These are phyloP conservation scores for Vachellia collinsii DNA, from an alignment of 306 rosid species.

Conservation along the genomic window DNA sequence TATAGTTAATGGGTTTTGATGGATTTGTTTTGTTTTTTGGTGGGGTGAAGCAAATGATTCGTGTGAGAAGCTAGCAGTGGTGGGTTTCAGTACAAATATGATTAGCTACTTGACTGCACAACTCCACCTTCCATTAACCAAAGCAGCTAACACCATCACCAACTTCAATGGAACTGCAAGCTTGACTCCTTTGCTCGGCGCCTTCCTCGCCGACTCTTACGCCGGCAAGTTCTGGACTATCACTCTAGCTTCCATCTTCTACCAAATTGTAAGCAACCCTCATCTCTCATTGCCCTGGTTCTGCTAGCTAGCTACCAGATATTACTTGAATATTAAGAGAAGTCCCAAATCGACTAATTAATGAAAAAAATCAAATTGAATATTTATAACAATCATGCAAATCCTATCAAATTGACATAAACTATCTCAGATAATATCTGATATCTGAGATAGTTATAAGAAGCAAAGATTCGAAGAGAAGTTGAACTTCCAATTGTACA, in stretches of 20 bases:
- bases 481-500: no score
- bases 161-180: constrained; percentile 84
- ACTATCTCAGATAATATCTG: no score
- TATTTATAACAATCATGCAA: no score
- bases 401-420: no score
- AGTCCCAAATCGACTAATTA: no score
- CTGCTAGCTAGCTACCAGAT: no score
- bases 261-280: constrained; percentile 55
- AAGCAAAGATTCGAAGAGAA: no score
- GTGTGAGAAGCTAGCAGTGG: constrained; percentile 92
- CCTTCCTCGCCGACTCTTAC: constrained; percentile 78
- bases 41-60: constrained; percentile 70
- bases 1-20: not conserved
- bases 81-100: constrained; percentile 84
- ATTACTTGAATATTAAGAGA: no score
- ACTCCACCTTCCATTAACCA: constrained; percentile 80
- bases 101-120: constrained; percentile 82
- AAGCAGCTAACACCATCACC: constrained; percentile 87
- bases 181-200: constrained; percentile 92
- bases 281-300: no score
- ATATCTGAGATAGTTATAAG: no score
- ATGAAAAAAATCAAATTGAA: no score
- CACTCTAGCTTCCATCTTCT: constrained; percentile 66
- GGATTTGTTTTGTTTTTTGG: not conserved
- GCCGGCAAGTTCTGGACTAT: constrained; percentile 87